These are phyloP conservation scores for Fraxinus latifolia DNA, from an alignment of 305 asterid genomes.

Conservation along the genomic window DNA sequence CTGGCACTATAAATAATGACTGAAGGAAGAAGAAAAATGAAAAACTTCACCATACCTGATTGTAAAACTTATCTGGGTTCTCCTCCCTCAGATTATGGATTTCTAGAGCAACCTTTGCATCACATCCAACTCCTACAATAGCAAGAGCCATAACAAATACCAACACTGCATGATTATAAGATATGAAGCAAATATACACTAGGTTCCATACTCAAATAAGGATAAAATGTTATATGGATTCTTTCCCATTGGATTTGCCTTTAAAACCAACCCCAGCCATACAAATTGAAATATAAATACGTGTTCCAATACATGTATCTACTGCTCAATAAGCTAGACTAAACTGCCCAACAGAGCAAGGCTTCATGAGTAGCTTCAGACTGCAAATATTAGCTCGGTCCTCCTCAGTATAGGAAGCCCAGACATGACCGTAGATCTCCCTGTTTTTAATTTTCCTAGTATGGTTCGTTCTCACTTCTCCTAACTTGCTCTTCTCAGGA, in stretches of 20 bases:
- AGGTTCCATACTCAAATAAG: not conserved
- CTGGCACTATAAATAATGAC: not conserved
- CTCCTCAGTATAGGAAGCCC: not conserved
- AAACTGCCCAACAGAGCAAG: not conserved
- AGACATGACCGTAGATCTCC: not conserved
- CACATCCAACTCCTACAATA: conserved; percentile 92
- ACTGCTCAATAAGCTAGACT: not conserved
- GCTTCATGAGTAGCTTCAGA: not conserved
- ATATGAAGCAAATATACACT: not conserved
- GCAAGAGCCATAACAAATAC: conserved; percentile 8
- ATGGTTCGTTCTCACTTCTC: not conserved
- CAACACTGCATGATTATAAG: not conserved
- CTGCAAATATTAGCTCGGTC: not conserved
- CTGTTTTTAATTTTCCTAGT: not conserved
- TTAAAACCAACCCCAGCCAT: not conserved
- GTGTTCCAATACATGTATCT: not conserved
- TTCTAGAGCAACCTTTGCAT: conserved; percentile 98
- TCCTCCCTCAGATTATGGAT: conserved; percentile 96
- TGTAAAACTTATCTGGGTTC: conserved; percentile 97
- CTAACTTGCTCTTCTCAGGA: not conserved
- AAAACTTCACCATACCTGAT: conserved; percentile 58
- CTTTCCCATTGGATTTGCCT: not conserved
- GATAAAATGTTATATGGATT: not conserved
- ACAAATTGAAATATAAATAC: not conserved
- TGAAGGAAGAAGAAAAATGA: not conserved